These are phyloP conservation scores for Wickerhamomyces sp. DNA, from an alignment of 1,139 yeast species.

Conservation along the genomic window DNA sequence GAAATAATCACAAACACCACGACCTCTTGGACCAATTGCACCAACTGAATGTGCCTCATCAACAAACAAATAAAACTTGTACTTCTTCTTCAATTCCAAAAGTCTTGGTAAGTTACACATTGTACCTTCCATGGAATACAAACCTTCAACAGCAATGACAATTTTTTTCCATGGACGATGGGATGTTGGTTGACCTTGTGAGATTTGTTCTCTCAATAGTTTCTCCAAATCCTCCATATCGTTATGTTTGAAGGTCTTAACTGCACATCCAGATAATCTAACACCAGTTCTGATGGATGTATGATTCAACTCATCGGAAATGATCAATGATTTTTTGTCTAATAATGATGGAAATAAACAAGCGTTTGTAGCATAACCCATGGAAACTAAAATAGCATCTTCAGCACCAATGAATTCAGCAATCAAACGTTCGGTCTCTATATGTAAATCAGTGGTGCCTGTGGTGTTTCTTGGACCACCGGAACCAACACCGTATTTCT, in stretches of 20 bases:
- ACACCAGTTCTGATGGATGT: slow-evolving; percentile 95
- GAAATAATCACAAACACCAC: slow-evolving; percentile 93
- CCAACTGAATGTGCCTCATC: slow-evolving; percentile 99
- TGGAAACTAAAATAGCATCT: slow-evolving; percentile 78
- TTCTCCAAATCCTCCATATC: slow-evolving; percentile 80
- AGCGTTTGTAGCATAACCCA: slow-evolving; percentile 98
- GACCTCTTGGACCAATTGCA: slow-evolving; percentile 90
- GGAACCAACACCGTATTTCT: slow-evolving; percentile 67
- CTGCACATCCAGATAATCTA: slow-evolving; percentile 88
- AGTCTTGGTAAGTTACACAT: slow-evolving; percentile 79
- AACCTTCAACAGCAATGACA: slow-evolving; percentile 88
- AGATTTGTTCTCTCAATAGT: slow-evolving; percentile 77
- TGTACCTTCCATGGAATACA: slow-evolving; percentile 98
- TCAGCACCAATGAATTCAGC: slow-evolving; percentile 92
- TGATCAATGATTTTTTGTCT: slow-evolving; percentile 82
- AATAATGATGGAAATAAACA: slow-evolving; percentile 78
- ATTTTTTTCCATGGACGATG: slow-evolving; percentile 98
- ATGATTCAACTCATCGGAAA: slow-evolving; percentile 92
- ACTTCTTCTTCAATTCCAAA: slow-evolving; percentile 71
- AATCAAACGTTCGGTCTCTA: slow-evolving; percentile 66
- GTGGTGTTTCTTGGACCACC: slow-evolving; percentile 72
- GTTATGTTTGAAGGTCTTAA: slow-evolving; percentile 88
- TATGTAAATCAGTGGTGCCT: slow-evolving; percentile 77
- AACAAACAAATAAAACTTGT: slow-evolving; percentile 83
- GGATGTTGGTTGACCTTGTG: slow-evolving; percentile 94